phyloP scores from a whole-genome alignment of 805 yeast genomes.

The Starmerella geochares region DNA sequence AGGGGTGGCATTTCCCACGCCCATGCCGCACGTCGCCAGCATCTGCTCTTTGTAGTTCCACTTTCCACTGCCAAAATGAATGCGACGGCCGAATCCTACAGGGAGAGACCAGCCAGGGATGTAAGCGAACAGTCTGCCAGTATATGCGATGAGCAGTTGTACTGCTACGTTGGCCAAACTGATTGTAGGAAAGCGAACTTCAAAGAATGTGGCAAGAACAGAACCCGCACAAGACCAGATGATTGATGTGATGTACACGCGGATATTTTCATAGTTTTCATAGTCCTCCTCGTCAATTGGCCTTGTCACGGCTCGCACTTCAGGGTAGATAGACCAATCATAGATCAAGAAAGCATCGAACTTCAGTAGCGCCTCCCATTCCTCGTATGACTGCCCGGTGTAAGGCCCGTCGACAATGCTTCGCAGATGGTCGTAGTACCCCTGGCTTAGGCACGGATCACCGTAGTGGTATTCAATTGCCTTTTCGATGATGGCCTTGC shows the following conservation, averaged over 20 bases:
- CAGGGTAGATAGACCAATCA: constrained; percentile 48
- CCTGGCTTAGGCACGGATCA: constrained; percentile 41
- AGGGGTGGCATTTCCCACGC: constrained; percentile 25
- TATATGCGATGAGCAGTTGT: constrained; percentile 51
- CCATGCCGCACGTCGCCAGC: constrained; percentile 39
- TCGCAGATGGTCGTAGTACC: constrained; percentile 34
- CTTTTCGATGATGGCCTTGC: constrained; percentile 35
- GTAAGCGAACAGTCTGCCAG: constrained; percentile 39
- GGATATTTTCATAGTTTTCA: constrained; percentile 40
- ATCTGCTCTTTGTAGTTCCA: constrained; percentile 26
- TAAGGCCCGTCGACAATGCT: constrained; percentile 24
- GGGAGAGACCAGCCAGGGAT: constrained; percentile 18
- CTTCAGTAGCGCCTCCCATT: constrained; percentile 27
- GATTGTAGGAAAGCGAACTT: constrained; percentile 48
- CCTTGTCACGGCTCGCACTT: constrained; percentile 47
- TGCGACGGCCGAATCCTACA: constrained; percentile 13
- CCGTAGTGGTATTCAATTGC: constrained; percentile 37
- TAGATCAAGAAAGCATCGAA: constrained; percentile 37
- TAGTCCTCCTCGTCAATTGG: constrained; percentile 41
- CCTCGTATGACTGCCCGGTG: constrained; percentile 21
- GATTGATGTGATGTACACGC: constrained; percentile 44
- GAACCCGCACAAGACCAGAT: constrained; percentile 47
- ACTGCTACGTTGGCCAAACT: constrained; percentile 42
- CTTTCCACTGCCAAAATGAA: constrained; percentile 47
- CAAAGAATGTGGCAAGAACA: constrained; percentile 49